phyloP scores from a whole-genome alignment of 768 basidiomycete genomes.

The Kondoa malvinella region DNA sequence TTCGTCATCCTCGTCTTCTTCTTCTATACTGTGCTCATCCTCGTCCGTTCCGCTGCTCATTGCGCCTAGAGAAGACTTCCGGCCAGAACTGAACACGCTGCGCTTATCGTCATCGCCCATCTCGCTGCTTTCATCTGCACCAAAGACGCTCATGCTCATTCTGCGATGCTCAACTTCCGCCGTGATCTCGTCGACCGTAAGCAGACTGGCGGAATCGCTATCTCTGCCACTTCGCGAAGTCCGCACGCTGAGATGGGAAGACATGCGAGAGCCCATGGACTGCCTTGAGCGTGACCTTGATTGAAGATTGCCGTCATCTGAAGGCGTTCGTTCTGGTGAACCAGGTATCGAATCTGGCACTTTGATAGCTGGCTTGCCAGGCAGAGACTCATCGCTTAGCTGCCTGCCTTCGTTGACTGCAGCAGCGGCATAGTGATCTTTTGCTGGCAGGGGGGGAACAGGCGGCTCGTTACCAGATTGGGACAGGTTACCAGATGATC shows the following conservation, averaged over 20 bases:
- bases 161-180: slow-evolving; percentile 61
- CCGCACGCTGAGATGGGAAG: slow-evolving; percentile 17
- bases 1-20: slow-evolving; percentile 51
- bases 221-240: slow-evolving; percentile 13
- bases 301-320: neutral
- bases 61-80: neutral
- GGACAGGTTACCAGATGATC: slow-evolving; percentile 8
- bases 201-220: slow-evolving; percentile 33
- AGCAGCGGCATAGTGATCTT: slow-evolving; percentile 2
- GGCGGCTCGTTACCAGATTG: neutral
- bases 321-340: neutral
- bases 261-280: neutral
- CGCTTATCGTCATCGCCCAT: slow-evolving; percentile 6
- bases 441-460: slow-evolving; percentile 1
- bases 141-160: slow-evolving; percentile 35
- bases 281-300: neutral
- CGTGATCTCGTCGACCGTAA: slow-evolving; percentile 96
- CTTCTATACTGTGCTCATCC: slow-evolving; percentile 46
- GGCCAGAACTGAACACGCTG: slow-evolving; percentile 1
- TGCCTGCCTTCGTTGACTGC: neutral
- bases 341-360: neutral
- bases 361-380: neutral
- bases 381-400: neutral
- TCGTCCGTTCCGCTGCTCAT: slow-evolving; percentile 34
- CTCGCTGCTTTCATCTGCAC: slow-evolving; percentile 5